Percentiles rank a stretch among this genome's conserved stretches.
Conservation (phyloP, 106 monocot species). For the Iris macrosiphon region DNA sequence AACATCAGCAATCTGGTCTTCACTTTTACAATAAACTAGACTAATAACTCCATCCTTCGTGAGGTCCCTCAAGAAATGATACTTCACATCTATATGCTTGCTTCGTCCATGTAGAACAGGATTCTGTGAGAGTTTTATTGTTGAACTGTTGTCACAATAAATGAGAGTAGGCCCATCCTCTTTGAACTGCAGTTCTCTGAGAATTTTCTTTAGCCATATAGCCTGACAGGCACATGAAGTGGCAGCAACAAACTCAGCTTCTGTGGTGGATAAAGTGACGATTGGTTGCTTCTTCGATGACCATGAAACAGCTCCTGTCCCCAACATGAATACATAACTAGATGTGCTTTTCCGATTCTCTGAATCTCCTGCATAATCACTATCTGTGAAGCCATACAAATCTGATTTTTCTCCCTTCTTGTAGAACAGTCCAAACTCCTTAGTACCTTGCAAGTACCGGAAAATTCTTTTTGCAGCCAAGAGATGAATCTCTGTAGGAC, state of each 20-base stretch:
- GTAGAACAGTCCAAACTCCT: constrained; percentile 12
- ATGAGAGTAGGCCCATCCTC: constrained; percentile 2
- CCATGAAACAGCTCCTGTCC: constrained; percentile 6
- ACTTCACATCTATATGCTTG: too few species aligned
- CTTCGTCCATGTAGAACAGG: constrained; percentile 6
- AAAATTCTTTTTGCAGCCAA: constrained; percentile 14
- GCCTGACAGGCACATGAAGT: constrained; percentile 3
- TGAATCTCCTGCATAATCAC: constrained; percentile 13
- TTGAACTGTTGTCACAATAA: constrained; percentile 13
- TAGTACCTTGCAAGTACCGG: constrained; percentile 17
- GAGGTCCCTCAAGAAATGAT: constrained; percentile 12
- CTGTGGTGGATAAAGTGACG: constrained; percentile 4
- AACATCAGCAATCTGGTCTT: constrained; percentile 10
- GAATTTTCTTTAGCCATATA: constrained; percentile 2
- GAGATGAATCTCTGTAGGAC: constrained; percentile 13
- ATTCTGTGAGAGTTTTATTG: constrained; percentile 10
- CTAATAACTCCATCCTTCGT: constrained; percentile 1
- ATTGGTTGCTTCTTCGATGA: constrained; percentile 11
- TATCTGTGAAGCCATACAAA: constrained; percentile 16
- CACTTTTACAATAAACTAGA: neutral
- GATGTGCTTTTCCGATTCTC: constrained; percentile 12
- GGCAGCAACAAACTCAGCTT: constrained; percentile 12
- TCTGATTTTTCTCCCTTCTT: constrained; percentile 11
- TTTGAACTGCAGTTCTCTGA: constrained; percentile 4
- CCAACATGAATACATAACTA: constrained; percentile 9